A percentile compares a stretch with the other conserved stretches of the same genome.
Evolutionary conservation across 2,329 filamentous ascomycete species (phyloP).

Genomic region (Pestalotiopsis sp.): DNA sequence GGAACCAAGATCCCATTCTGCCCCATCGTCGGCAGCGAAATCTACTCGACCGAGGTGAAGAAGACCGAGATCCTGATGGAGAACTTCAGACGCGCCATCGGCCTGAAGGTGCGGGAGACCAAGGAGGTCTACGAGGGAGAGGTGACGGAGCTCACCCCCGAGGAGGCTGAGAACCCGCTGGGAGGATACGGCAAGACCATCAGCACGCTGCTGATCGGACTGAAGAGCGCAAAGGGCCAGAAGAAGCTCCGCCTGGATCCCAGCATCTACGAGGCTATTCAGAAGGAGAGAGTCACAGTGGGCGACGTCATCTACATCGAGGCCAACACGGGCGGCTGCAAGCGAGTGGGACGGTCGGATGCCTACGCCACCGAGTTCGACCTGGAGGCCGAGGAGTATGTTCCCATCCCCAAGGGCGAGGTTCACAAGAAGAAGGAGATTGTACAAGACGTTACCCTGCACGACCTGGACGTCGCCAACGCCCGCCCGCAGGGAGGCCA

Average conservation of each 20-base stretch:
- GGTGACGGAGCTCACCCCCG: slow-evolving; percentile 94
- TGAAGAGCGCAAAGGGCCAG: slow-evolving; percentile 94
- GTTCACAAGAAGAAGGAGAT: slow-evolving; percentile 99
- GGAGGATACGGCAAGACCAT: slow-evolving; percentile 98
- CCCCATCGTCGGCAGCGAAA: slow-evolving; percentile 95
- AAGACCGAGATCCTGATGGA: slow-evolving; percentile 99
- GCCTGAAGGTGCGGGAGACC: slow-evolving; percentile 94
- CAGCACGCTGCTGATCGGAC: slow-evolving; percentile 88
- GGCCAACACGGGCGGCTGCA: slow-evolving; percentile 97
- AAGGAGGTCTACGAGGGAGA: slow-evolving; percentile 99
- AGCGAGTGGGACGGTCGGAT: slow-evolving; percentile 93
- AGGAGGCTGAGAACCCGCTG: slow-evolving; percentile 96
- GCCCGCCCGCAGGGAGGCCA: slow-evolving; percentile 94
- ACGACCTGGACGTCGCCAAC: slow-evolving; percentile 96
- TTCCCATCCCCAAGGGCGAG: slow-evolving; percentile 97
- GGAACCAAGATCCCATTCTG: slow-evolving; percentile 99
- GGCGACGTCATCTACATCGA: slow-evolving; percentile 99
- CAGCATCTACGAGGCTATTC: slow-evolving; percentile 98
- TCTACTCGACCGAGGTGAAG: slow-evolving; percentile 98
- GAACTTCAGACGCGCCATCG: slow-evolving; percentile 96
- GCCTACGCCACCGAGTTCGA: slow-evolving; percentile 99
- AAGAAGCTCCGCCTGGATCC: slow-evolving; percentile 97
- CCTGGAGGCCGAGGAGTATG: slow-evolving; percentile 97
- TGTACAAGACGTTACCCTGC: slow-evolving; percentile 95
- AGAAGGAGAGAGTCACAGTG: slow-evolving; percentile 94